These are phyloP conservation scores for Rhododendron henanense DNA, from an alignment of 148 eudicot species.

Conservation along the genomic window DNA sequence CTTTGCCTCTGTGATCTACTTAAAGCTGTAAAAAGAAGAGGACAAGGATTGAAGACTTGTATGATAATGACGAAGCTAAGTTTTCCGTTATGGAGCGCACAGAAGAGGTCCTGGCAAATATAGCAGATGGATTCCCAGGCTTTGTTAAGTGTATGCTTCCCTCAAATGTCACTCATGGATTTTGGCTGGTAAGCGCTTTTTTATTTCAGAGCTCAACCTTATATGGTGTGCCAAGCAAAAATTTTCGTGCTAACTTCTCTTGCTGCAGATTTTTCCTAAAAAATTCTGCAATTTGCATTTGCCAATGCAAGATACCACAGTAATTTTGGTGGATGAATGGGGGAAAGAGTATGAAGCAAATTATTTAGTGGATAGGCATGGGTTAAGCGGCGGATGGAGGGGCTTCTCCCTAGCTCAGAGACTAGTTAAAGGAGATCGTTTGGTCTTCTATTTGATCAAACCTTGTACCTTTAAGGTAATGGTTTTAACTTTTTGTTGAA, in stretches of 20 bases:
- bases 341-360: conserved; percentile 40
- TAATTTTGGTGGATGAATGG: conserved; percentile 42
- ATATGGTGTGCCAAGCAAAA: not conserved
- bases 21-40: conserved; percentile 31
- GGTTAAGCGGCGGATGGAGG: conserved; percentile 60
- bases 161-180: conserved; percentile 48
- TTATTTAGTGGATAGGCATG: conserved; percentile 38
- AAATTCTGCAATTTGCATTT: conserved; percentile 38
- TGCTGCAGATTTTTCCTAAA: conserved; percentile 37
- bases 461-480: conserved; percentile 49
- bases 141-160: conserved; percentile 57
- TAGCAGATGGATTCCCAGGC: conserved; percentile 27
- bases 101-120: conserved; percentile 24
- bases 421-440: conserved; percentile 41
- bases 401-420: conserved; percentile 44
- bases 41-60: conserved; percentile 34
- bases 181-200: conserved; percentile 49
- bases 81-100: conserved; percentile 41
- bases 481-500: not conserved
- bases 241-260: conserved; percentile 16
- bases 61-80: conserved; percentile 37
- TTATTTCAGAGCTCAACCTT: not conserved
- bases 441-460: conserved; percentile 38
- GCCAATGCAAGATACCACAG: conserved; percentile 35
- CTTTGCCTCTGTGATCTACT: not conserved